Evolutionary conservation across 108 stramenopile genomes (phyloP), one percentile per base, ranked within the genome.

Genomic region (Nitzschia sp.): DNA sequence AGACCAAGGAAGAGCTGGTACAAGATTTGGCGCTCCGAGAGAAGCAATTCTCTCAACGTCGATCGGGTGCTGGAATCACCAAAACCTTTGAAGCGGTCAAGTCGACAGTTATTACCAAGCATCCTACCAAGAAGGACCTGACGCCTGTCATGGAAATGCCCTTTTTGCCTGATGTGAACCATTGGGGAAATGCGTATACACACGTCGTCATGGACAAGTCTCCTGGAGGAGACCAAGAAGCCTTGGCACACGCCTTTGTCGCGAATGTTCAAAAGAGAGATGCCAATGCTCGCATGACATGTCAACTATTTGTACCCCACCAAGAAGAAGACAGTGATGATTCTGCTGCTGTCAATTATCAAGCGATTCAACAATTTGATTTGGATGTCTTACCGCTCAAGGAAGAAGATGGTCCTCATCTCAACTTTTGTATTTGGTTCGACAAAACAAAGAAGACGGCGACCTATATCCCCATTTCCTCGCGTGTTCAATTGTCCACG

Each of bases 121-220:
- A 88, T 71, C 90, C 90, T 34, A 78, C 81, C 56, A 91, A 85
- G 69, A 76, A 76, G 50, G 66, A 80, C 57, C 62, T 91, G 41
- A 67, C 76, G 61, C 77, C 88, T 8, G 79, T 89, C 3, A 74
- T 70, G 59, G 85, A 88, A 58, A 68, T 88, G 45, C 80, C 84
- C 5, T 63, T 94, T 29, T 52, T 94, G 53, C 93, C 93, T 33
- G 84, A 91, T 62, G 85, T 81, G 28, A 11, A 76, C 5, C 75
- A 86, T 8, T 94, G 93, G 93, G 90, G 88, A 45, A 76, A 78
- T 48, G 73, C 85, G 0, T 91, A 80, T 66, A 89, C 92, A 25
- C 89, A 93, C 59, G 85, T 93, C 1, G 88, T 93, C n/a, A 53
- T 93, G 45, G 92, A 93, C 71, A 87, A 90, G 63, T 56, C 76